These are phyloP conservation scores for Fomitopsis pulvina DNA, from an alignment of 768 basidiomycete species.

Conservation along the genomic window DNA sequence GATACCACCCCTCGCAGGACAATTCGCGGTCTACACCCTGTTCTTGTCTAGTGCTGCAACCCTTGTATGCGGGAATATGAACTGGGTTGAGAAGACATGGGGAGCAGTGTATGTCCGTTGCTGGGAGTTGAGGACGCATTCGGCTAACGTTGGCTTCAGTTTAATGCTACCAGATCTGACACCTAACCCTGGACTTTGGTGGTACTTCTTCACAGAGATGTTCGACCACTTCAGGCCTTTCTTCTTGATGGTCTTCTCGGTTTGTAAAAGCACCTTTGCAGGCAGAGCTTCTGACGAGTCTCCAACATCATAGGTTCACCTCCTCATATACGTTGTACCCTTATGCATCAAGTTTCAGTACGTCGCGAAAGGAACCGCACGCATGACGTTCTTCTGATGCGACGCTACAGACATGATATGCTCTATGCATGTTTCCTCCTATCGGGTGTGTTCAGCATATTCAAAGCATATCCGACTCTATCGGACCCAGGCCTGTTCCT, in stretches of 20 bases:
- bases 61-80: constrained; percentile 51
- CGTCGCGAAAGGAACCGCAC: constrained; percentile 15
- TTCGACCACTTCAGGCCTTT: constrained; percentile 97
- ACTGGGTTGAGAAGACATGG: constrained; percentile 79
- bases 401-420: constrained; percentile 61
- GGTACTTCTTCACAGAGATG: constrained; percentile 99
- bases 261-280: constrained; percentile 28
- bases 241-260: constrained; percentile 92
- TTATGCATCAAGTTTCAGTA: constrained; percentile 87
- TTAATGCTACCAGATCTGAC: constrained; percentile 82
- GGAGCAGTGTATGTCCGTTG: constrained; percentile 60
- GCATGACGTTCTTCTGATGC: background rate
- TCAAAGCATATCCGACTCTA: constrained; percentile 90
- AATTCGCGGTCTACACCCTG: constrained; percentile 46
- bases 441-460: constrained; percentile 68
- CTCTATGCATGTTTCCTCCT: constrained; percentile 75
- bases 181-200: constrained; percentile 92
- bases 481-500: constrained; percentile 86
- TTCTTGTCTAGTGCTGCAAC: constrained; percentile 45
- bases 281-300: background rate
- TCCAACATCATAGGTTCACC: constrained; percentile 66
- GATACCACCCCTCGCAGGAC: constrained; percentile 31
- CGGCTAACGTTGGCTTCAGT: constrained; percentile 32
- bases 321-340: constrained; percentile 76
- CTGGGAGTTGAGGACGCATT: background rate